Evolutionary conservation across 129 eudicot genomes (phyloP), one percentile per base, ranked within the genome.

Genomic region (Glebionis coronaria): DNA sequence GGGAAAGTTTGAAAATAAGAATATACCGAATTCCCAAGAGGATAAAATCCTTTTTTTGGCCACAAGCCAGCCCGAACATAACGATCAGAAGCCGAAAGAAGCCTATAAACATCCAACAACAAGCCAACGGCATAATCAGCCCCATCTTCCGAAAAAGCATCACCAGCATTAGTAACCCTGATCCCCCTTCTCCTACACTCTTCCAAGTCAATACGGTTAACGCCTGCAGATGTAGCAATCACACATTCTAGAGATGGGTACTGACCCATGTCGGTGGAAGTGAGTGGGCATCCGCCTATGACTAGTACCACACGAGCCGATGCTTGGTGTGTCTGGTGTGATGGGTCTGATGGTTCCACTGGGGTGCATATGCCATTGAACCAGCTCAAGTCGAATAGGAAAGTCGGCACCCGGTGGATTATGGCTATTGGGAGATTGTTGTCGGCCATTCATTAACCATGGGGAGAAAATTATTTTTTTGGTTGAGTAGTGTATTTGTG

Each of bases 181-280:
- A 88, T 78, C 23, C 85, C 82, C 0, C 90, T 85, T 69, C 90
- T 83, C 19, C 86, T 75, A 61, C 96, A 88, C 76, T 79, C 89
- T 31, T 76, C 54, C 31, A 85, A 61, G 52, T 88, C 96, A 16
- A 88, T 64, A 59, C 79, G 87, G 66, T 88, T 78, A 64, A 79
- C 46, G 9, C 96, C 96, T 12, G 84, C 81, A 69, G 87, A 73
- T 28, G 75, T 23, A 7, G 68, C 73, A 3, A 79, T 66, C 9
- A 88, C 82, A 49, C 76, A 67, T 67, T 79, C 80, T 1, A 81
- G 25, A 2, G 80, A 74, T 3, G 93, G 90, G 54, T 80, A 70
- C 35, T 52, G 80, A 16, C 66, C 80, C 61, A 88, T 53, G 45
- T 73, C 69, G 28, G 78, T 76, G 31, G 81, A 45, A 11, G 45